These are phyloP conservation scores for Acanthamoeba rhysodes DNA, from an alignment of 208 protist species.

Conservation along the genomic window DNA sequence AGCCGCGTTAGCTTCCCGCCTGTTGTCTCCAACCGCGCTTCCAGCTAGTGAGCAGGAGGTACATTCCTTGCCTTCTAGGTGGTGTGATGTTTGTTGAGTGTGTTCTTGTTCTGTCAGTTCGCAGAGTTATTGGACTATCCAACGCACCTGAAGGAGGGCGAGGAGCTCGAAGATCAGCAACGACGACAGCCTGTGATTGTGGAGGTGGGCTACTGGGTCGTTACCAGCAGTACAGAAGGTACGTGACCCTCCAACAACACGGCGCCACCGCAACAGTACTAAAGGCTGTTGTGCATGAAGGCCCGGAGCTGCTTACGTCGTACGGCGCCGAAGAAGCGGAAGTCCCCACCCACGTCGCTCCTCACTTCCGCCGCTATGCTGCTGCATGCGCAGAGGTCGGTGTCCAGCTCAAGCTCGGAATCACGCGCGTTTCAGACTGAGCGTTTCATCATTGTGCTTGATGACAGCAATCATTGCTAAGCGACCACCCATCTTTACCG, in stretches of 20 bases:
- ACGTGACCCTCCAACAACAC: background rate
- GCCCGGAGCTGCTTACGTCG: background rate
- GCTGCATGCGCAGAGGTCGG: background rate
- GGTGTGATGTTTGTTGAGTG: background rate
- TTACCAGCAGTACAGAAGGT: background rate
- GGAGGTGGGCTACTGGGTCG: conserved; percentile 15
- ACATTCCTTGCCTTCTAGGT: background rate
- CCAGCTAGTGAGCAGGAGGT: conserved; percentile 22
- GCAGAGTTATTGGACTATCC: conserved; percentile 31
- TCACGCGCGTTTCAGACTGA: background rate
- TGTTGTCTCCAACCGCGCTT: background rate
- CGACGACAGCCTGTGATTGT: background rate
- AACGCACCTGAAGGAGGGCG: conserved; percentile 16
- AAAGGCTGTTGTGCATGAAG: background rate
- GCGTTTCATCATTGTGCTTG: background rate
- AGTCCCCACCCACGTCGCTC: background rate
- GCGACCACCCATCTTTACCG: too few species aligned
- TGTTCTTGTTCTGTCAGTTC: background rate
- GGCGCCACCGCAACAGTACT: background rate
- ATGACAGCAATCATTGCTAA: too few species aligned
- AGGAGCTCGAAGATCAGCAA: conserved; percentile 54
- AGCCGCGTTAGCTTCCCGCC: background rate
- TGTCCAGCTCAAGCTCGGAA: background rate
- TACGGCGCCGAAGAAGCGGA: conserved; percentile 48
- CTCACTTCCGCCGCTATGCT: conserved; percentile 46